Percentiles rank a stretch among this genome's conserved stretches.
phyloP scores from a whole-genome alignment of 768 basidiomycete species.

The Floccularia luteovirens region DNA sequence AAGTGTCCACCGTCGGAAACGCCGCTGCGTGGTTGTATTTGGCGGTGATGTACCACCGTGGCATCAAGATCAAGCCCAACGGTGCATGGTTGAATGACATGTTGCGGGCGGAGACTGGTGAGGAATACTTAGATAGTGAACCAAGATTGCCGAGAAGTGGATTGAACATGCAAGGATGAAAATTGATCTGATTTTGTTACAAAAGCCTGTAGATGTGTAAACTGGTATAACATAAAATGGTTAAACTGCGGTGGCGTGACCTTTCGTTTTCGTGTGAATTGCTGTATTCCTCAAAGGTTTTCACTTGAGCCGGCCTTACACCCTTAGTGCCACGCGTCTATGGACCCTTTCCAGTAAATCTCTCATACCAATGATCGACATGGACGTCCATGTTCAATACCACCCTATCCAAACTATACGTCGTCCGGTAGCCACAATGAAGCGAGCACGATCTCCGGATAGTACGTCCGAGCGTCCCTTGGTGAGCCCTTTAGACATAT shows the following conservation, averaged over 20 bases:
- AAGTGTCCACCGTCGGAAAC: slow-evolving; percentile 81
- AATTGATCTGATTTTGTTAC: slow-evolving; percentile 4
- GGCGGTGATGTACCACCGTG: slow-evolving; percentile 75
- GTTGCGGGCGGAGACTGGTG: slow-evolving; percentile 67
- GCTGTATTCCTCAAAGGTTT: not conserved
- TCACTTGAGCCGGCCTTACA: not conserved
- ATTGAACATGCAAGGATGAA: slow-evolving; percentile 49
- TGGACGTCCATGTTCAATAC: slow-evolving; percentile 54
- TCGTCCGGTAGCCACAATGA: slow-evolving; percentile 19
- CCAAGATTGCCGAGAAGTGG: slow-evolving; percentile 62
- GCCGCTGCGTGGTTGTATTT: slow-evolving; percentile 55
- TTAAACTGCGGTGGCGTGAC: slow-evolving; percentile 3
- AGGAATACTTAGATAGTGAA: slow-evolving; percentile 59
- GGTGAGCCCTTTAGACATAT: slow-evolving; percentile 53
- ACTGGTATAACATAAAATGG: not conserved
- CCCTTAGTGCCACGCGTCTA: not conserved
- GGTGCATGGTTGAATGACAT: slow-evolving; percentile 85
- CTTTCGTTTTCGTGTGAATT: not conserved
- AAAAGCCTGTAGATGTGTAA: slow-evolving; percentile 2
- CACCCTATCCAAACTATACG: slow-evolving; percentile 30
- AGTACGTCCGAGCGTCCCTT: slow-evolving; percentile 22
- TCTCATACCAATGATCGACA: slow-evolving; percentile 27
- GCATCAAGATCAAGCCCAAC: slow-evolving; percentile 69
- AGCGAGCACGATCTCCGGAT: slow-evolving; percentile 59
- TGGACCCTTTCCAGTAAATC: not conserved